Base-by-base conservation (phyloP, 192 early-diverging fungal genomes). In the Rhizophagus clarus region DNA sequence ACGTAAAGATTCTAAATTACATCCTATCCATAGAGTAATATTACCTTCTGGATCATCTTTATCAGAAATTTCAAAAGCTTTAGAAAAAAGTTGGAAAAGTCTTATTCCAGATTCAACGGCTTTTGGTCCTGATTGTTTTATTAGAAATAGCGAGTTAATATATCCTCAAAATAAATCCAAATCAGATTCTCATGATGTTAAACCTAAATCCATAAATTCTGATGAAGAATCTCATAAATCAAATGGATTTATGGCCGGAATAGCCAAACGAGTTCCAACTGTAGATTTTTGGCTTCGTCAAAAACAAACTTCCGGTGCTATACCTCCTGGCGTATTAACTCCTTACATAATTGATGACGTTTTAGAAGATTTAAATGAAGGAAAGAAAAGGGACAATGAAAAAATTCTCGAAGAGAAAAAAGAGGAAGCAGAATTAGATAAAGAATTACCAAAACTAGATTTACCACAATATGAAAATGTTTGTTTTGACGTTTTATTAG, bases 21-120 rank as follows among this genome's bases (percentile, higher is more conserved):
- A n/a, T 29, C 76, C 76, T 31, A 14, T 77, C 45, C 62, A 66
- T 24, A 17, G 76, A 15, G 34, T 77, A 29, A 66, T 77, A 26
- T 45, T 77, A 62, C 17, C 14, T 47, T 77, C 76, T 20, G 76
- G 76, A 64, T 24, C 62, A 64, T 42, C 76, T 17, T 26, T 77
- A 20, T 63, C 31, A 11, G 76, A 77, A 66, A 64, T 45, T 66
- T 63, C 76, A 12, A 77, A 77, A 77, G 76, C 62, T 22, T 47
- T 77, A 6, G 62, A 67, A 28, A 77, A 77, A 66, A 45, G 62
- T 29, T 77, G 76, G 76, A 29, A 28, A 66, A 77, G 32, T 28
- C 22, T 47, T 28, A 64, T 77, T 9, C 76, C 76, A 42, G 51
- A 62, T 64, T 45, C 47, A 22, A 26, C 49, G 12, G 15, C 47